Conservation (phyloP, 805 yeast genomes). For the Priceomyces fermenticarens region DNA sequence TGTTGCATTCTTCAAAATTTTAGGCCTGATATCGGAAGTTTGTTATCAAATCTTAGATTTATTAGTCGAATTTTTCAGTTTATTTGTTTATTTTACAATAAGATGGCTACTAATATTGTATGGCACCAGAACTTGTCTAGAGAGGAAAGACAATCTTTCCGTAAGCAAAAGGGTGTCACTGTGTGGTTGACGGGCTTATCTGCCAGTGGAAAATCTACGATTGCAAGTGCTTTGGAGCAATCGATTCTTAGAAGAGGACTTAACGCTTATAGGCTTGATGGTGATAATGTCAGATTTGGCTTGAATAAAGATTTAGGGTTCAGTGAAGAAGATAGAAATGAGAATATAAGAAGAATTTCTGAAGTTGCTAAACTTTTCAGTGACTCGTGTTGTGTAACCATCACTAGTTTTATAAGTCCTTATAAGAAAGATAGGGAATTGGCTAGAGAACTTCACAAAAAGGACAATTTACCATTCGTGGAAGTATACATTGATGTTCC, state of each 20-base stretch:
- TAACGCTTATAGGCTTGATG: slow-evolving; percentile 85
- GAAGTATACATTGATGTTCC: slow-evolving; percentile 95
- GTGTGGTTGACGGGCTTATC: slow-evolving; percentile 94
- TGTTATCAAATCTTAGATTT: not conserved
- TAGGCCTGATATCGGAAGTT: not conserved
- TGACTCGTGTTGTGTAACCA: slow-evolving; percentile 82
- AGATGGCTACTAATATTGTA: slow-evolving; percentile 92
- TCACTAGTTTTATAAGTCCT: slow-evolving; percentile 92
- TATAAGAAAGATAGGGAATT: slow-evolving; percentile 78
- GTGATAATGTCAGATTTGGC: slow-evolving; percentile 92
- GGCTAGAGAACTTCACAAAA: slow-evolving; percentile 82
- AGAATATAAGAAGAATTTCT: slow-evolving; percentile 90
- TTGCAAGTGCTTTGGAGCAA: slow-evolving; percentile 93
- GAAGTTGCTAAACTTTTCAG: slow-evolving; percentile 94
- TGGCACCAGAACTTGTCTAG: slow-evolving; percentile 92
- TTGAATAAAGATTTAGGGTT: slow-evolving; percentile 93
- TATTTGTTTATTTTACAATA: slow-evolving; percentile 3
- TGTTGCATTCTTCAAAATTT: slow-evolving; percentile 3
- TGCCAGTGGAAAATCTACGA: slow-evolving; percentile 92
- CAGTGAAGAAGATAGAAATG: slow-evolving; percentile 87
- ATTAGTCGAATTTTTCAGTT: not conserved
- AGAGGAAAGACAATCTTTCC: slow-evolving; percentile 68
- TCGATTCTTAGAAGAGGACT: slow-evolving; percentile 64
- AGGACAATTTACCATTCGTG: slow-evolving; percentile 73
- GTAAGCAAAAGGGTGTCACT: slow-evolving; percentile 84